These are phyloP conservation scores for Acacia pycnantha DNA, from an alignment of 331 rosid species.

Conservation along the genomic window DNA sequence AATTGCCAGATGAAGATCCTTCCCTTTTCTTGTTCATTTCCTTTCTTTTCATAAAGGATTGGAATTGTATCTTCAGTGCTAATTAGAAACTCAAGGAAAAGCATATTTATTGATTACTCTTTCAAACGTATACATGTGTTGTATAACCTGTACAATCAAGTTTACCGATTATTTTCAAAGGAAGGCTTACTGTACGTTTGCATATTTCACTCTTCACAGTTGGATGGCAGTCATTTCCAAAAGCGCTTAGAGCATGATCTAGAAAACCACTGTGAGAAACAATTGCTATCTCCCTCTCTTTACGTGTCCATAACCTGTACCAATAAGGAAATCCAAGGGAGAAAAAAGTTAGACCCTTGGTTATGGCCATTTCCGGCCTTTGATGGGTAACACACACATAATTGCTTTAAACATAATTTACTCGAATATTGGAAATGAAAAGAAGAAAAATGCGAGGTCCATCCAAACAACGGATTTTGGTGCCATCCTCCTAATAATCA, in stretches of 20 bases:
- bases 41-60: not conserved
- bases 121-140: not conserved
- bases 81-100: not conserved
- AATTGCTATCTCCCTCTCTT: conserved; percentile 90
- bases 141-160: not conserved
- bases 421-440: conserved; percentile 1
- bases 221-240: conserved; percentile 88
- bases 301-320: conserved; percentile 89
- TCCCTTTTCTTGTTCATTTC: not conserved
- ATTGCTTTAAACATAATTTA: conserved; percentile 4
- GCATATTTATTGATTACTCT: not conserved
- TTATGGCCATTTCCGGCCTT: conserved; percentile 14
- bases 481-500: conserved; percentile 16
- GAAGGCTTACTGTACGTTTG: conserved; percentile 60
- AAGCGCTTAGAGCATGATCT: conserved; percentile 58
- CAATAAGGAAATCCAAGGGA: not conserved
- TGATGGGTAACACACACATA: not conserved
- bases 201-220: conserved; percentile 66
- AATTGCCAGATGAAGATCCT: not conserved
- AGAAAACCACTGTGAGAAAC: conserved; percentile 78
- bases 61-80: not conserved
- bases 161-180: conserved; percentile 1
- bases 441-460: too few relatives aligned
- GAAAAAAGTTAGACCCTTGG: not conserved
- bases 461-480: too few relatives aligned